Percentiles rank a stretch among this genome's conserved stretches.
Conservation (phyloP, 2,329 filamentous ascomycete species). For the Cladosporium sp. region DNA sequence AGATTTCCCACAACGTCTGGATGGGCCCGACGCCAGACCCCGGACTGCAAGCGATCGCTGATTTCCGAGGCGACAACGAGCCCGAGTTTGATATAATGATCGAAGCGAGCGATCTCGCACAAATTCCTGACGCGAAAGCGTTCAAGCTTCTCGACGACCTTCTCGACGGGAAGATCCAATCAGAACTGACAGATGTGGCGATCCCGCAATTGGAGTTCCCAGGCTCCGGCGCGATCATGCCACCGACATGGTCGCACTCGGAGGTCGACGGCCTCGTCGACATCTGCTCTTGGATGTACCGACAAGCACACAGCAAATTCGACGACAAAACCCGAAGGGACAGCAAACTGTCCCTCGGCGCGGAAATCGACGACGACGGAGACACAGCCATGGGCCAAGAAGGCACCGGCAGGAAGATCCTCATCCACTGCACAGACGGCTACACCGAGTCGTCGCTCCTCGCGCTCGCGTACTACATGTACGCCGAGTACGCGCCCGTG, state of each 20-base stretch:
- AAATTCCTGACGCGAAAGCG: conserved; percentile 62
- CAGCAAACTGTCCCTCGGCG: conserved; percentile 36
- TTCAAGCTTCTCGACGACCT: conserved; percentile 59
- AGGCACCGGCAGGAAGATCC: conserved; percentile 53
- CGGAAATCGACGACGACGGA: conserved; percentile 43
- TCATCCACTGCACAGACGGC: conserved; percentile 91
- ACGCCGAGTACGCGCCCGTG: conserved; percentile 71
- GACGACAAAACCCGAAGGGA: conserved; percentile 31
- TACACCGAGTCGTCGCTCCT: conserved; percentile 93
- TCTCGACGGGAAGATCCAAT: conserved; percentile 23
- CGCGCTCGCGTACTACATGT: conserved; percentile 88
- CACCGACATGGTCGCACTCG: conserved; percentile 72
- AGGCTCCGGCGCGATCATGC: conserved; percentile 85
- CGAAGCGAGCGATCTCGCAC: conserved; percentile 80
- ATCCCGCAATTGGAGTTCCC: conserved; percentile 71
- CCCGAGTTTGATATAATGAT: conserved; percentile 65
- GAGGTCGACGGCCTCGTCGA: conserved; percentile 81
- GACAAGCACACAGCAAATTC: conserved; percentile 56
- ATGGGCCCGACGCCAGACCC: conserved; percentile 79
- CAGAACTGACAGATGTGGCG: conserved; percentile 36
- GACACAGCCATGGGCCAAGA: conserved; percentile 49
- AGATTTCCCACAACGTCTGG: conserved; percentile 86
- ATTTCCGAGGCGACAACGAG: conserved; percentile 44
- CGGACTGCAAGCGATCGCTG: conserved; percentile 13
- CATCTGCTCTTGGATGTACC: conserved; percentile 84